Percentiles rank a stretch among this genome's conserved stretches.
Evolutionary conservation across 2,329 filamentous ascomycete genomes (phyloP).

Genomic region (Venturia effusa): DNA sequence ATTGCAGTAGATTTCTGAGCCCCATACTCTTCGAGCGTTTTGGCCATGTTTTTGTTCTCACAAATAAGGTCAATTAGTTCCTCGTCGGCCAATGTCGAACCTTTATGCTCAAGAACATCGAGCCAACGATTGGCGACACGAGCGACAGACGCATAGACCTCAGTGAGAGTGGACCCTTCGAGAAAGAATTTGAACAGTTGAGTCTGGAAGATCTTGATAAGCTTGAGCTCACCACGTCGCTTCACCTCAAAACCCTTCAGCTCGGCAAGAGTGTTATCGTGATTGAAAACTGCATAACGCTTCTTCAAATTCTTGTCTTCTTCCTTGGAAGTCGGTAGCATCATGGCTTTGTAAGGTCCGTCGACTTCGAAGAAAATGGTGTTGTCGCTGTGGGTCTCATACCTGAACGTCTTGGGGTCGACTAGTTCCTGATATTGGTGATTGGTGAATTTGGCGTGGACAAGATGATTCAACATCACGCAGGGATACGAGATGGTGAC

Average conservation of each 20-base stretch:
- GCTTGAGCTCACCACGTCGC: slow-evolving; percentile 90
- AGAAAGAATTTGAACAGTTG: slow-evolving; percentile 99
- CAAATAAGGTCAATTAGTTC: slow-evolving; percentile 99
- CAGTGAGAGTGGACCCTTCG: slow-evolving; percentile 73
- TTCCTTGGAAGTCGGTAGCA: slow-evolving; percentile 93
- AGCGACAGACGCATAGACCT: slow-evolving; percentile 85
- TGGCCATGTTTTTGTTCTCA: slow-evolving; percentile 96
- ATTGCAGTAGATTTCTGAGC: slow-evolving; percentile 97
- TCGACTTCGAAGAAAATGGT: slow-evolving; percentile 99
- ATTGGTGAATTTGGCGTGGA: slow-evolving; percentile 91
- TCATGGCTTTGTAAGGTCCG: slow-evolving; percentile 94
- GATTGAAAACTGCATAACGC: slow-evolving; percentile 96
- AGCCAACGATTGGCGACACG: slow-evolving; percentile 95
- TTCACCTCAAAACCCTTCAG: slow-evolving; percentile 97
- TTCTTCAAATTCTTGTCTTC: slow-evolving; percentile 99
- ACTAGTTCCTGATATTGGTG: slow-evolving; percentile 89
- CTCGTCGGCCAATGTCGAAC: slow-evolving; percentile 83
- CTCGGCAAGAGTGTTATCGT: slow-evolving; percentile 89
- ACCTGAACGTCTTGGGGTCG: slow-evolving; percentile 70
- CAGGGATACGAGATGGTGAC: slow-evolving; percentile 94
- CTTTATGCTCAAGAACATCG: slow-evolving; percentile 83
- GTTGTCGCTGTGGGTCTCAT: slow-evolving; percentile 96
- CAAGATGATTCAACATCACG: slow-evolving; percentile 96
- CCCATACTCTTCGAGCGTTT: slow-evolving; percentile 94
- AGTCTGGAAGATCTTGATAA: slow-evolving; percentile 99